Evolutionary conservation across 306 rosid species (phyloP).

Genomic region (Malus asiatica): DNA sequence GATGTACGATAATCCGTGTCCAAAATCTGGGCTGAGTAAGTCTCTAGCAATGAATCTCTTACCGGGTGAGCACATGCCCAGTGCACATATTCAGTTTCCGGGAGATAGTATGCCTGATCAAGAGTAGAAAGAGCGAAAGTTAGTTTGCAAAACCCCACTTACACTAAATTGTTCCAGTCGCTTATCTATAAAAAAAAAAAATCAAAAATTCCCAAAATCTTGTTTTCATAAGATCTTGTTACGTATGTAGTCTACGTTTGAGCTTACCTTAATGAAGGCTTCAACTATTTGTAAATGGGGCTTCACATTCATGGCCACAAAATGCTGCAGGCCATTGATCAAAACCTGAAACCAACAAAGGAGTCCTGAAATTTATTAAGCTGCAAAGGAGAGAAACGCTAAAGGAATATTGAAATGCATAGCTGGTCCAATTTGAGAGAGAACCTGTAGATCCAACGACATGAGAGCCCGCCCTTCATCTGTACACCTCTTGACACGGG

Average conservation of each 20-base stretch:
- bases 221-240: background rate
- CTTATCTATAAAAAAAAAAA: background rate
- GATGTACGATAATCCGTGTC: background rate
- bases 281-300: constrained; percentile 82
- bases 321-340: constrained; percentile 92
- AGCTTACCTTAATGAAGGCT: constrained; percentile 80
- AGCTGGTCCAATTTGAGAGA: constrained; percentile 8
- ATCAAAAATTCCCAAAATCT: background rate
- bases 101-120: constrained; percentile 92
- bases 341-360: constrained; percentile 59
- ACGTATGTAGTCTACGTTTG: background rate
- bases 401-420: background rate
- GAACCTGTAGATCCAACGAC: constrained; percentile 95
- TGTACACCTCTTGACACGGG: constrained; percentile 87
- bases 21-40: background rate
- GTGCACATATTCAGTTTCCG: constrained; percentile 87
- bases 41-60: constrained; percentile 25
- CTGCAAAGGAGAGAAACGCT: background rate
- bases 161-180: background rate
- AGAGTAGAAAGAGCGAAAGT: constrained; percentile 17
- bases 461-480: constrained; percentile 97
- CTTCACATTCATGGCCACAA: constrained; percentile 63
- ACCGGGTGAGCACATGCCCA: constrained; percentile 94
- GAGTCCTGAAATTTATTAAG: constrained; percentile 15
- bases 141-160: background rate